phyloP scores from a whole-genome alignment of 441 rosid species.

The Gossypium trilobum region DNA sequence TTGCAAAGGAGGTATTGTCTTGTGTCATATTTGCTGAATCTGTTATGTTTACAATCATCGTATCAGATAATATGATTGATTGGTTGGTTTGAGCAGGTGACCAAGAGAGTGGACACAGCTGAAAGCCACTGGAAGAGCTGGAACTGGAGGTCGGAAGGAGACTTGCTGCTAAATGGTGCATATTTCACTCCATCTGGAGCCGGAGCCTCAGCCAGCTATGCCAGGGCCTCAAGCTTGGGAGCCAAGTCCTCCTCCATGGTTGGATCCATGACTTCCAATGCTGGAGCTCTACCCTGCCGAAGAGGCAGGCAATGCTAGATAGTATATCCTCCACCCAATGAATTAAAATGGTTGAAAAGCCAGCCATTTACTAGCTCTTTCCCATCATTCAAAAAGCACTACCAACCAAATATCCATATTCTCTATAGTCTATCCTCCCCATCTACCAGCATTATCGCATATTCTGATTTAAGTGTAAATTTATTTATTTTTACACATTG shows the following conservation, averaged over 20 bases:
- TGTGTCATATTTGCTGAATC: neutral
- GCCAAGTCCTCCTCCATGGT: slow-evolving; percentile 83
- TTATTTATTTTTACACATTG: slow-evolving; percentile 31
- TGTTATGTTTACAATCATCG: neutral
- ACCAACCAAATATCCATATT: slow-evolving; percentile 11
- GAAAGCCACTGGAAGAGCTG: slow-evolving; percentile 52
- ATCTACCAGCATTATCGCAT: slow-evolving; percentile 15
- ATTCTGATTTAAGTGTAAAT: slow-evolving; percentile 44
- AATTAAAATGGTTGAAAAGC: slow-evolving; percentile 19
- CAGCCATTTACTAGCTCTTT: slow-evolving; percentile 16
- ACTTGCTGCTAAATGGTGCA: slow-evolving; percentile 73
- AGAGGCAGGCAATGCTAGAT: slow-evolving; percentile 49
- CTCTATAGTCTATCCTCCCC: slow-evolving; percentile 19
- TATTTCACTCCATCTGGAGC: slow-evolving; percentile 85
- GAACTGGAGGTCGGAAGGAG: slow-evolving; percentile 97
- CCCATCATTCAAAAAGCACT: neutral
- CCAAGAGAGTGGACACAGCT: slow-evolving; percentile 75
- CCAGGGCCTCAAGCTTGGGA: slow-evolving; percentile 83
- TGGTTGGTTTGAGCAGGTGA: slow-evolving; percentile 42
- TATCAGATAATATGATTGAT: neutral
- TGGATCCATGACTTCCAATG: slow-evolving; percentile 59
- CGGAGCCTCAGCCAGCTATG: slow-evolving; percentile 75
- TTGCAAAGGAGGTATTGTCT: slow-evolving; percentile 65
- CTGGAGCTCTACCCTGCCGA: slow-evolving; percentile 67
- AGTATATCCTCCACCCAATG: neutral